Conservation (phyloP, 208 protist species). For the Leishmania major region DNA sequence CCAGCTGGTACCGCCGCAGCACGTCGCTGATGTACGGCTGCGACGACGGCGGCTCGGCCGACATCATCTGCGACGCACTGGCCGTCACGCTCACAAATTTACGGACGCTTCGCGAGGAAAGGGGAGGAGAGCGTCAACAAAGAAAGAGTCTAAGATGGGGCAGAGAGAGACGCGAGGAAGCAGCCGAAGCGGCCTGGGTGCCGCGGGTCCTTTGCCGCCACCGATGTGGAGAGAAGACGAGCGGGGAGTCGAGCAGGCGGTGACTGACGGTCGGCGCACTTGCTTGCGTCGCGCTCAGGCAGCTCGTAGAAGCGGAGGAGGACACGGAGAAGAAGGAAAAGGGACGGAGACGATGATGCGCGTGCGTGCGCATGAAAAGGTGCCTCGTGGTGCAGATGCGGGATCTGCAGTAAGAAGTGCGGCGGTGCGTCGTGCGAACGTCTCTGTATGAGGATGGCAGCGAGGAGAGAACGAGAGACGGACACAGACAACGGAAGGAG, state of each 20-base stretch:
- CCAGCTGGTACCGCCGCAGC: conserved; percentile 30
- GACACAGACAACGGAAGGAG: background rate
- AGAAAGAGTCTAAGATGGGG: background rate
- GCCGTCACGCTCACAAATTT: too few relatives aligned
- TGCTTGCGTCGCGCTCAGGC: background rate
- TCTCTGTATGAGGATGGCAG: background rate
- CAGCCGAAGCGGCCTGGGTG: background rate
- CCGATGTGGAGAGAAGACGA: background rate
- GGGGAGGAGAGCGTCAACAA: too few relatives aligned
- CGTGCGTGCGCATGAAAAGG: background rate
- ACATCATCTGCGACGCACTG: background rate
- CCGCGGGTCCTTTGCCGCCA: background rate
- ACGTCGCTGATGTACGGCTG: conserved; percentile 32
- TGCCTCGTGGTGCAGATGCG: background rate
- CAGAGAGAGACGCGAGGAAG: background rate
- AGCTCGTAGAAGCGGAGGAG: background rate
- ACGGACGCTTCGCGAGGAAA: background rate
- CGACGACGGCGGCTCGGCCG: conserved; percentile 2
- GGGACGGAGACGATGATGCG: background rate
- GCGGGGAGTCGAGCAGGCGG: background rate
- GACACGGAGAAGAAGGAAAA: background rate
- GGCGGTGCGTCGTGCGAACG: background rate
- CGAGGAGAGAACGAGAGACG: background rate
- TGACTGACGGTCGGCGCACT: background rate
- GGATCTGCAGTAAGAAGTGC: background rate